Percentiles rank a stretch among this genome's conserved stretches.
phyloP scores from a whole-genome alignment of 106 monocot species.

The Triglochin maritima region DNA sequence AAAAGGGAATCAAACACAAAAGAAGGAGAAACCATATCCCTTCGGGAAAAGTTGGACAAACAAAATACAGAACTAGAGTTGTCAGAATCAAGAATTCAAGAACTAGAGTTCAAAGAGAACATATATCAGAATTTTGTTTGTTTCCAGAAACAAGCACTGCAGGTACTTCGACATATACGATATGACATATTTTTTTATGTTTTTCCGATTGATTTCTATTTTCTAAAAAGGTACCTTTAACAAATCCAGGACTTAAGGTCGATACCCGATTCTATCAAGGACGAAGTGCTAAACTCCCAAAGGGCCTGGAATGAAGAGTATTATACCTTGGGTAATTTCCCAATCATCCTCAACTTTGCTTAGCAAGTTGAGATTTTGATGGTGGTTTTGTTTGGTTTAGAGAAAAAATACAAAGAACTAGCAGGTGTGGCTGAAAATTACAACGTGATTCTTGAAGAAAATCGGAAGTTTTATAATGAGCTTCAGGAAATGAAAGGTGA shows the following conservation, averaged over 20 bases:
- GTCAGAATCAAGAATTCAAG: constrained; percentile 38
- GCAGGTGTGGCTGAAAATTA: constrained; percentile 43
- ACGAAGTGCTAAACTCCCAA: constrained; percentile 32
- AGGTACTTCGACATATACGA: constrained; percentile 23
- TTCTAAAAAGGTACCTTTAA: neutral
- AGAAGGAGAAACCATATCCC: neutral
- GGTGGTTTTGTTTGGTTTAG: constrained; percentile 12
- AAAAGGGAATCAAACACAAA: neutral
- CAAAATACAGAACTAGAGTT: constrained; percentile 32
- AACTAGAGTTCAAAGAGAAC: constrained; percentile 28
- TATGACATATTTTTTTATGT: neutral
- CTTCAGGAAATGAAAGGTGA: constrained; percentile 78
- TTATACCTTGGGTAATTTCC: constrained; percentile 29
- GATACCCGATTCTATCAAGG: constrained; percentile 34
- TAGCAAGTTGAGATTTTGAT: too few species aligned
- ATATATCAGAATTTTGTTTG: constrained; percentile 21
- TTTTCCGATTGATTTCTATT: neutral
- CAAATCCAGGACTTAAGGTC: constrained; percentile 36
- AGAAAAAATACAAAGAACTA: constrained; percentile 39
- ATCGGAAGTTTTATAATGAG: constrained; percentile 55
- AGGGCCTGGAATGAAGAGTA: constrained; percentile 37
- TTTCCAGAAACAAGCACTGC: constrained; percentile 29
- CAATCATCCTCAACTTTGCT: neutral
- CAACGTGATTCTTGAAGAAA: constrained; percentile 49
- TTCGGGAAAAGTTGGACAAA: constrained; percentile 26